Conservation (phyloP, 2,329 filamentous ascomycete genomes). For the Aphanocladium album region DNA sequence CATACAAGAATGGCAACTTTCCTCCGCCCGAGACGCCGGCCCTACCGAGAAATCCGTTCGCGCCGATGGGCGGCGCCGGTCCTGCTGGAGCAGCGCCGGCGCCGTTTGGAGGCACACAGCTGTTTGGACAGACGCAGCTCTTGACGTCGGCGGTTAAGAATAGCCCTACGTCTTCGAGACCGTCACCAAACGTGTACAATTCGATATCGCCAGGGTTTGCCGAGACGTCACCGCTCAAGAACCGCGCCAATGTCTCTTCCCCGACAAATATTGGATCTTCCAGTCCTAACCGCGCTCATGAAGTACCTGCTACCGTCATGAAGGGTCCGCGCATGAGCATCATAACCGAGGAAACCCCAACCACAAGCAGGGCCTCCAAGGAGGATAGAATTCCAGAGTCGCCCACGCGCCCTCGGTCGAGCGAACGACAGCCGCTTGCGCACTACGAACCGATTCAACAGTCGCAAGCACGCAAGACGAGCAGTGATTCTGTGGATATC, state of each 20-base stretch:
- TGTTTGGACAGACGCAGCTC: conserved; percentile 51
- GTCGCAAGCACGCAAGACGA: conserved; percentile 38
- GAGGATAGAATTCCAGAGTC: conserved; percentile 34
- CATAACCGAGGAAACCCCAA: conserved; percentile 23
- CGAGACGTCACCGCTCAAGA: conserved; percentile 45
- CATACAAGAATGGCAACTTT: conserved; percentile 22
- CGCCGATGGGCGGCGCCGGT: conserved; percentile 14
- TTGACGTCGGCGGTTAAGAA: conserved; percentile 47
- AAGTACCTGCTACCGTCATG: conserved; percentile 25
- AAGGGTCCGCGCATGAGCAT: conserved; percentile 17
- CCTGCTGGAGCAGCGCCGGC: conserved; percentile 28
- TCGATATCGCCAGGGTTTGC: conserved; percentile 42
- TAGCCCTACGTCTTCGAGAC: conserved; percentile 54
- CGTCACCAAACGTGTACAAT: conserved; percentile 46
- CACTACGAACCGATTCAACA: conserved; percentile 42
- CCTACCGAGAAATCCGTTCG: conserved; percentile 44
- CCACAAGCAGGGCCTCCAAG: conserved; percentile 20
- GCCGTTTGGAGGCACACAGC: conserved; percentile 39
- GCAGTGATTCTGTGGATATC: conserved; percentile 21
- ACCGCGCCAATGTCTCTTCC: conserved; percentile 42
- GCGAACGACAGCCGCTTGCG: conserved; percentile 29
- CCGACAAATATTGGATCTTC: conserved; percentile 37
- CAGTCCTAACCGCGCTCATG: conserved; percentile 33
- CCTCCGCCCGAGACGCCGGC: conserved; percentile 45
- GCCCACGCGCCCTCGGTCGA: conserved; percentile 23